Base-by-base conservation (phyloP, 495 filamentous ascomycete species). In the Neurospora sp. region DNA sequence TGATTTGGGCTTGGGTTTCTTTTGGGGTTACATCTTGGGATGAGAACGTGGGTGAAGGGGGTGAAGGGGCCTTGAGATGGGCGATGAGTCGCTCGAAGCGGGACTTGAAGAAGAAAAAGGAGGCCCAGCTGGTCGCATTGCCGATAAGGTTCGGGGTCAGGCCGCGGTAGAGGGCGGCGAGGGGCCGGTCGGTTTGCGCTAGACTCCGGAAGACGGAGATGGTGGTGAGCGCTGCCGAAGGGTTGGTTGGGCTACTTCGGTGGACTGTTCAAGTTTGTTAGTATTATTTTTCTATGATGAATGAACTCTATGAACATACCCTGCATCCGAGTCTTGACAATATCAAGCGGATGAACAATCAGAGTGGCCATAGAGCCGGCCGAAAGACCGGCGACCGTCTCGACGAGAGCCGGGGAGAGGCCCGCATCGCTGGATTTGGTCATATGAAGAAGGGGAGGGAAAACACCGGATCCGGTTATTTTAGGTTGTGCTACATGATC, bases 281-380 rank as follows among this genome's bases (percentile, higher is more conserved):
- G 37, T 5, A 14, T 35, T 38, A n/a, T 45, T 68, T 38, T 48
- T 61, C 40, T 53, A 70, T 69, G n/a, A 18, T 27, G 40, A 22
- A 20, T 37, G 42, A 68, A 9, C 45, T 41, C 1, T 9, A 72
- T 18, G 40, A 44, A 74, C 76, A 61, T 82, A 95, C 94, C 88
- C 84, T 99, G 96, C 76, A 99, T 89, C 72, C 96, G 91, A 45
- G 94, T 98, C 84, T 99, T 99, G 77, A 98, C 87, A 72, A 98
- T 88, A 83, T 99, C 96, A 70, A 99, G 86, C 22, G 96, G 96
- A 83, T 94, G 92, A 37, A 91, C 90, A 70, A 88, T 86, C 72
- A 98, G 86, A 40, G 96, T 97, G 20, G 93, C 90, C 74, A 92
- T 88, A 74, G 94, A 86, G 48, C 96, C 96, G 71, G 95, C 95